These are phyloP conservation scores for Gossypium ekmanianum DNA, from an alignment of 345 rosid species.

Conservation along the genomic window DNA sequence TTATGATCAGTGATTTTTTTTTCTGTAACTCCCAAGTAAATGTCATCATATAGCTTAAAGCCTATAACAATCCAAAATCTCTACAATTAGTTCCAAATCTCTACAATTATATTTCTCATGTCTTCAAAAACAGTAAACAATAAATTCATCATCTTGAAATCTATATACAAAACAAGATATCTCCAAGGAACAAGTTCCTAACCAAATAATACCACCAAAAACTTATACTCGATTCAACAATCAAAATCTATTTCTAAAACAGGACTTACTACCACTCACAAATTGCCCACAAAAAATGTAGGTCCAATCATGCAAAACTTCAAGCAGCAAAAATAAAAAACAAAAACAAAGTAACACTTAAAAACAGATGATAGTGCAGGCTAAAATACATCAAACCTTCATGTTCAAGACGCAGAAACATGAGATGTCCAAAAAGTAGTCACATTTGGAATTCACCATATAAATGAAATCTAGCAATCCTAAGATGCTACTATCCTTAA, in stretches of 20 bases:
- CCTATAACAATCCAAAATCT: background rate
- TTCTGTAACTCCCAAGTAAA: background rate
- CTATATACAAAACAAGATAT: background rate
- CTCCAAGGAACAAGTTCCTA: background rate
- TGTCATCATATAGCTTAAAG: background rate
- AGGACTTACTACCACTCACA: background rate
- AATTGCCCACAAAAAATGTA: background rate
- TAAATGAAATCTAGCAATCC: background rate
- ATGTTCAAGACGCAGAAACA: background rate
- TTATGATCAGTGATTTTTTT: background rate
- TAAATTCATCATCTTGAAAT: background rate
- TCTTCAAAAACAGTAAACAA: slow-evolving; percentile 1
- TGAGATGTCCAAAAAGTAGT: background rate
- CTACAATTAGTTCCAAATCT: background rate
- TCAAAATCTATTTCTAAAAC: background rate
- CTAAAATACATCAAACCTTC: background rate
- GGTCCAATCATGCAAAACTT: background rate
- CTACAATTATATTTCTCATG: slow-evolving; percentile 1
- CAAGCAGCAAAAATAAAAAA: background rate
- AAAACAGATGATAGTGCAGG: background rate
- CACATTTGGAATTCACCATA: background rate
- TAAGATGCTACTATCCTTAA: background rate
- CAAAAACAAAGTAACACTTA: background rate
- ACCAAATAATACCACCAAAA: background rate
- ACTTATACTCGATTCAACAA: background rate